Evolutionary conservation across 495 filamentous ascomycete genomes (phyloP), one percentile per base, ranked within the genome.

Genomic region (Podospora bellae-mahoneyi): DNA sequence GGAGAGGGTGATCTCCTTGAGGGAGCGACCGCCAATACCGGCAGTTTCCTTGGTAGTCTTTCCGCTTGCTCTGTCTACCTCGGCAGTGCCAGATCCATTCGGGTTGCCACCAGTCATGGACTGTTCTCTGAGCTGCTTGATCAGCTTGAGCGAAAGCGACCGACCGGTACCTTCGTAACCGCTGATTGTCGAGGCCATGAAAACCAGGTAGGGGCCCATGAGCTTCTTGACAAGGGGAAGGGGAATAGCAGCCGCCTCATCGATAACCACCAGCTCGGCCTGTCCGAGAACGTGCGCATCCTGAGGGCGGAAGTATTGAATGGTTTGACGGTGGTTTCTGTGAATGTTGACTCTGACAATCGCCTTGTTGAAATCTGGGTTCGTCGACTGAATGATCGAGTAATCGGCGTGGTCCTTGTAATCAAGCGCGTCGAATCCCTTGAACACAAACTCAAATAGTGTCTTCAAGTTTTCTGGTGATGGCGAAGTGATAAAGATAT

Each of bases 161-260:
- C 96, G 86, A 34, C 96, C 96, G 3, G 96, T 99, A 69, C 96
- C 96, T 80, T 99, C 96, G 75, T 99, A 99, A 64, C 96, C 96
- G 74, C 97, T 98, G 80, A 99, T 97, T 16, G 96, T 99, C 1
- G 95, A 98, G 4, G 96, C 93, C 96, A 99, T 99, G 81, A 99
- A 99, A 3, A 98, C 93, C 26, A 98, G 83, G 78, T 98, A 99
- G n/a, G 94, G 95, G 0, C 96, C 95, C 87, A 99, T 92, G 34
- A 99, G 84, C 76, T 97, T 97, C 69, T 89, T 86, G 15, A 98
- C 95, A 57, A 97, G 79, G 7, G 95, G 95, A 10, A 99, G 79
- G 4, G 96, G 96, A 60, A 99, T 99, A 1, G 96, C 96, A 7
- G 96, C 96, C 16, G 96, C 96, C 77, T 99, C 96, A 81, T 99